Evolutionary conservation across 306 rosid genomes (phyloP), one percentile per base, ranked within the genome.

Genomic region (Alnus rubra): DNA sequence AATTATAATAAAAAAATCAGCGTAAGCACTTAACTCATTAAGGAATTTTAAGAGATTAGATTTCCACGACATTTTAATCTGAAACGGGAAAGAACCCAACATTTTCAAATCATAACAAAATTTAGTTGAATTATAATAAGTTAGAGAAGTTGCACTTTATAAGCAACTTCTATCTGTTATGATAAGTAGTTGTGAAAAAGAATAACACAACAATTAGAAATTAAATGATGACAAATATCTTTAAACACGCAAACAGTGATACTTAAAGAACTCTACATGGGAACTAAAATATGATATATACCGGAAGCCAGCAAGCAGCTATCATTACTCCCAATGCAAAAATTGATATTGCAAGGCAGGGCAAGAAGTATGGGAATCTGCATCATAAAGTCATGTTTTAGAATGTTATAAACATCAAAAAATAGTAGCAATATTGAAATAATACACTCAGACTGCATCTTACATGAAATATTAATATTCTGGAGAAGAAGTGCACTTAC

Each of bases 351-450:
- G 74, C 77, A 5, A 87, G 51, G 81, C 92, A 84, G 49, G 92
- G 89, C 79, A 89, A 78, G 78, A 89, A 87, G 72, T 87, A 87
- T 0, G 92, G 92, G 77, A 89, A 87, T 76, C 92, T 89, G 88
- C 82, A 76, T 74, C 4, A 72, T 1, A 58, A 69, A 60, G 23
- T 69, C 74, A 51, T 50, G 52, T 23, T 33, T 4, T 54, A 13
- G 16, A 63, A 71, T 48, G 76, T 19, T 23, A 4, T n/a, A 19
- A 73, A 54, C 35, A 58, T 71, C 37, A 82, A 56, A 35, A 19
- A 39, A 39, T 1, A 14, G 30, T 12, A 33, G 5, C 18, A 35
- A 52, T 12, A 44, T 0, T 10, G 62, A 69, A 65, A 63, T 18
- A 42, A 59, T 55, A 73, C 44, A 6, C n/a, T 64, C 12, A 2